Percentiles rank a stretch among this genome's conserved stretches.
These are phyloP conservation scores for Castanopsis chinensis DNA, from an alignment of 306 rosid genomes.

Conservation along the genomic window DNA sequence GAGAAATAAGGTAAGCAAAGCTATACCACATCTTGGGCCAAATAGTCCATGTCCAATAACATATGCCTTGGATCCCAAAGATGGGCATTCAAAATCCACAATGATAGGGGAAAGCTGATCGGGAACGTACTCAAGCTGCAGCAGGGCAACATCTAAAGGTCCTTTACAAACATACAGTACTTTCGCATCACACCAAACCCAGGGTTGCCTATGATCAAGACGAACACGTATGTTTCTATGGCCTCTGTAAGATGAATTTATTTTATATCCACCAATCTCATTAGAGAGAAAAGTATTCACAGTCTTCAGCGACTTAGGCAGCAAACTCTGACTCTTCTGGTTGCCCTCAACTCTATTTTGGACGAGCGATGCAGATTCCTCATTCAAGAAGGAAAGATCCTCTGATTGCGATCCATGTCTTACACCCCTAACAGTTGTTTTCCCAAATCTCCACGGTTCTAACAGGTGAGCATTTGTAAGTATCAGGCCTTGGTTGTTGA, in stretches of 20 bases:
- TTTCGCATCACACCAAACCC: slow-evolving; percentile 83
- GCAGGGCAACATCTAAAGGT: slow-evolving; percentile 86
- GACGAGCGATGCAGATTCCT: slow-evolving; percentile 24
- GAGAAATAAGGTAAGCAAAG: slow-evolving; percentile 14
- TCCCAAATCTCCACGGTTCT: slow-evolving; percentile 92
- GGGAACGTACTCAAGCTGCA: slow-evolving; percentile 71
- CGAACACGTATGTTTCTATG: slow-evolving; percentile 67
- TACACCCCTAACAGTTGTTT: slow-evolving; percentile 46
- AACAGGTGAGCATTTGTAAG: slow-evolving; percentile 92
- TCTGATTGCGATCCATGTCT: slow-evolving; percentile 35
- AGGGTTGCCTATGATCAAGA: slow-evolving; percentile 68
- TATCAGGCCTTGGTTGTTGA: slow-evolving; percentile 76
- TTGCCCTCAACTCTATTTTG: slow-evolving; percentile 27
- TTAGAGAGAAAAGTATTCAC: slow-evolving; percentile 31
- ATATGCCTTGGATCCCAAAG: slow-evolving; percentile 73
- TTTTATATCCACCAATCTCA: slow-evolving; percentile 34
- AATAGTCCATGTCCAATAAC: slow-evolving; percentile 89
- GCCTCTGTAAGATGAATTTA: slow-evolving; percentile 32
- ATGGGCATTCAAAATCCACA: slow-evolving; percentile 58
- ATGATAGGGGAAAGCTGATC: slow-evolving; percentile 63
- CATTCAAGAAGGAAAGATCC: slow-evolving; percentile 23
- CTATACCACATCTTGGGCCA: slow-evolving; percentile 87
- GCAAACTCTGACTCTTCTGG: slow-evolving; percentile 29
- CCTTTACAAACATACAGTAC: slow-evolving; percentile 79
- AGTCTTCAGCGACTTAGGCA: slow-evolving; percentile 16